phyloP scores from a whole-genome alignment of 2,329 filamentous ascomycete species.

The Trichoderma sp. region DNA sequence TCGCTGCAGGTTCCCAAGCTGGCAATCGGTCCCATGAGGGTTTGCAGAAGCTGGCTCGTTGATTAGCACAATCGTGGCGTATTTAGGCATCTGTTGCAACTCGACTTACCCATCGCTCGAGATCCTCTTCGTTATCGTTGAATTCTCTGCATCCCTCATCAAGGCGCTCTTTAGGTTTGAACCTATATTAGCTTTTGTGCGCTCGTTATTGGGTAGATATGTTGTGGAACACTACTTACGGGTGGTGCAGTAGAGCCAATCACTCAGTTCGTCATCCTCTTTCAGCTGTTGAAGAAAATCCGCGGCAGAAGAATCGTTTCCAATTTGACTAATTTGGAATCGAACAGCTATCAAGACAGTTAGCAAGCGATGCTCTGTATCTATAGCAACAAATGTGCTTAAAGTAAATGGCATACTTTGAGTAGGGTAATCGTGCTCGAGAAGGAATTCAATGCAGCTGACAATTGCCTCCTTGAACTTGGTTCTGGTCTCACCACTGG shows the following conservation, averaged over 20 bases:
- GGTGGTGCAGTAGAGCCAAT: neutral
- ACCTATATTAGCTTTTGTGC: neutral
- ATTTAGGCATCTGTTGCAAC: no score
- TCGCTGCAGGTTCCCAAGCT: neutral
- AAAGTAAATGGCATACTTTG: neutral
- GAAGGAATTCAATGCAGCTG: neutral
- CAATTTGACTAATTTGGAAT: slow-evolving; percentile 17
- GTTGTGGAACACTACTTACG: neutral
- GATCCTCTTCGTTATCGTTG: neutral
- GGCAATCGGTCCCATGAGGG: neutral
- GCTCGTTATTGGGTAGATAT: neutral
- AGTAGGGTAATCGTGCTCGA: neutral
- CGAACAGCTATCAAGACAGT: neutral
- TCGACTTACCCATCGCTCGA: slow-evolving; percentile 18
- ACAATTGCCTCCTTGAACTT: neutral
- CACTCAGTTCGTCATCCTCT: neutral
- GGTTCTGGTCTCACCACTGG: neutral
- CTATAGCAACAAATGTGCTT: neutral
- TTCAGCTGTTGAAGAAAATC: neutral
- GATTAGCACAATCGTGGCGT: neutral
- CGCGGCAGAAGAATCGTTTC: neutral
- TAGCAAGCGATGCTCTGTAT: neutral
- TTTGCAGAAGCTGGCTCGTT: neutral
- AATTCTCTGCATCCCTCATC: slow-evolving; percentile 9
- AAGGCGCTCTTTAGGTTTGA: neutral